Conservation (phyloP, 23 red algal species). For the Gracilaria gracilis region DNA sequence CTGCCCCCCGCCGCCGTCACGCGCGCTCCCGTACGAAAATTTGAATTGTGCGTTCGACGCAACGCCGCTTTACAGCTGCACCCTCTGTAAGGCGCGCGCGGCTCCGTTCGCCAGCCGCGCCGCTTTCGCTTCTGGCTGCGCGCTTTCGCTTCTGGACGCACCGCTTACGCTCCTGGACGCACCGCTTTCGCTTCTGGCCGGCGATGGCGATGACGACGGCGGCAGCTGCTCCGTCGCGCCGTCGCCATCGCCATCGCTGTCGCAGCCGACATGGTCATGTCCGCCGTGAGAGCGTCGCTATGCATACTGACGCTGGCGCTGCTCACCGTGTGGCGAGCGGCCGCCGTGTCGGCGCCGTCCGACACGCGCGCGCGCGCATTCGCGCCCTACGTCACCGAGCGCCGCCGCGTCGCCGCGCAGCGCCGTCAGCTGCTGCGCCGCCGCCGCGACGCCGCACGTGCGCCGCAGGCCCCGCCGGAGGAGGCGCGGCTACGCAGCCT, state of each 20-base stretch:
- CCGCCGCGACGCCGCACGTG: neutral
- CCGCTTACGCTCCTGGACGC: too few species aligned
- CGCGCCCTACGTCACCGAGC: neutral
- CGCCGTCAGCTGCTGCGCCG: neutral
- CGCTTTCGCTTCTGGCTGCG: too few species aligned
- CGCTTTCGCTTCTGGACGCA: too few species aligned
- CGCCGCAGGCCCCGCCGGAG: neutral
- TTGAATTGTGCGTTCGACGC: constrained; percentile 3
- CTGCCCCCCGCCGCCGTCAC: too few species aligned
- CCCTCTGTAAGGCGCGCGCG: neutral
- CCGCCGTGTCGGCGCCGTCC: neutral
- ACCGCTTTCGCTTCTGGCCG: too few species aligned
- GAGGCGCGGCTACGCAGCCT: neutral
- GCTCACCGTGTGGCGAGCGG: neutral
- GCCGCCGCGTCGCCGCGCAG: neutral
- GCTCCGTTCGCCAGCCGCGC: neutral
- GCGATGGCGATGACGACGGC: too few species aligned
- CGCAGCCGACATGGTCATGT: too few species aligned
- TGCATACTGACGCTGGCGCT: too few species aligned
- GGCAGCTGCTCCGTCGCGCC: too few species aligned
- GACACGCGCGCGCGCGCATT: neutral
- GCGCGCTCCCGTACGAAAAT: constrained; percentile 24
- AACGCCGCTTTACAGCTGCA: neutral
- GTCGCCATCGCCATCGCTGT: too few species aligned
- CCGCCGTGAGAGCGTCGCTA: too few species aligned